Evolutionary conservation across 768 basidiomycete genomes (phyloP).

Genomic region (Lyophyllum atratum): DNA sequence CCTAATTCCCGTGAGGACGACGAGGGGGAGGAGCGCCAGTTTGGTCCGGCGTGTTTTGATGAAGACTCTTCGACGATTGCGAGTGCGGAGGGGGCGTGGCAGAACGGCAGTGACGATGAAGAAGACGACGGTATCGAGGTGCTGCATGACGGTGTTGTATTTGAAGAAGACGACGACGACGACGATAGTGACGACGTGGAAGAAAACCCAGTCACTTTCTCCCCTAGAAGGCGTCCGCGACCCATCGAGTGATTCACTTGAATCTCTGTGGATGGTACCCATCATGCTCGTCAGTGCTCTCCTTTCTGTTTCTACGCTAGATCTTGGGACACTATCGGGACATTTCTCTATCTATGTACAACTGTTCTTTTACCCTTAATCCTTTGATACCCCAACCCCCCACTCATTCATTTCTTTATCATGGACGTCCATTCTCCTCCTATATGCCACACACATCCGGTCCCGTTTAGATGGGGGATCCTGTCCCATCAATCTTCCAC

Average conservation of each 20-base stretch:
- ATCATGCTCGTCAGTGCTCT: background rate
- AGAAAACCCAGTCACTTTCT: constrained; percentile 32
- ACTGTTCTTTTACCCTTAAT: background rate
- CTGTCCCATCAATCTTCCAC: background rate
- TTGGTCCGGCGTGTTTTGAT: constrained; percentile 35
- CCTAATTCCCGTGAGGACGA: constrained; percentile 12
- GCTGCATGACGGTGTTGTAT: background rate
- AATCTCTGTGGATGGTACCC: background rate
- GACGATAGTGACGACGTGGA: constrained; percentile 25
- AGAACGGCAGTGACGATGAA: constrained; percentile 9
- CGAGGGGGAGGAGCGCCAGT: constrained; percentile 12
- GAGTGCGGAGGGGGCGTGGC: constrained; percentile 32
- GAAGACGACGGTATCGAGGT: background rate
- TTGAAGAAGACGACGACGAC: constrained; percentile 15
- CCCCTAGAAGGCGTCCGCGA: constrained; percentile 24
- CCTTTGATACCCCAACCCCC: background rate
- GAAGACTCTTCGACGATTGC: constrained; percentile 57
- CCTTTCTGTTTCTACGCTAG: background rate
- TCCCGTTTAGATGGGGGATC: constrained; percentile 2
- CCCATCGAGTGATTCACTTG: background rate
- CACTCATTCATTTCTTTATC: background rate
- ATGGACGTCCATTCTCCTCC: background rate
- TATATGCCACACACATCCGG: background rate
- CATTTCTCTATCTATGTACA: background rate
- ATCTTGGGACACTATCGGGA: constrained; percentile 1